Evolutionary conservation across 768 basidiomycete genomes (phyloP).

Genomic region (Termitomyces sp.): DNA sequence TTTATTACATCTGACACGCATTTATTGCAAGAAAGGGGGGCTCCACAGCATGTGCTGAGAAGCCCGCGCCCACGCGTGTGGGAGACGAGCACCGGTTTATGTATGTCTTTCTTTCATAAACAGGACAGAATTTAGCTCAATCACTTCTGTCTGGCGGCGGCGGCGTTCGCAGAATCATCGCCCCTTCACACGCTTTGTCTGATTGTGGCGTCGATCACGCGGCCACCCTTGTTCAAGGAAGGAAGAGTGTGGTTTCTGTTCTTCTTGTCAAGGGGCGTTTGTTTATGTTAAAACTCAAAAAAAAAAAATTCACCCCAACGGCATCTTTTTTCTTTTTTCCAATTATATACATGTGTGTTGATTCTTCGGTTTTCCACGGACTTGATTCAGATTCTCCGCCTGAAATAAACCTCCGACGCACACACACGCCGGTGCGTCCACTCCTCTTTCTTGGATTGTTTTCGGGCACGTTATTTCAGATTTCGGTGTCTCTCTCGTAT

Average conservation of each 20-base stretch:
- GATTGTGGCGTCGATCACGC: slow-evolving; percentile 8
- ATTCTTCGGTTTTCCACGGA: not conserved
- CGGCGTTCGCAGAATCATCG: not conserved
- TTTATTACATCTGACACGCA: too few relatives aligned
- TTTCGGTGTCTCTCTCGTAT: not conserved
- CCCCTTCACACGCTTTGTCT: slow-evolving; percentile 8
- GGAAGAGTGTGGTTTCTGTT: not conserved
- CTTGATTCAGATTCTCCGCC: not conserved
- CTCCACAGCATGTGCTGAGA: not conserved
- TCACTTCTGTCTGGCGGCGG: not conserved
- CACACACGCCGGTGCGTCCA: too few relatives aligned
- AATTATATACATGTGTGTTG: not conserved
- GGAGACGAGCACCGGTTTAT: not conserved
- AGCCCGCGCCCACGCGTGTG: not conserved
- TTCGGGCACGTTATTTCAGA: too few relatives aligned
- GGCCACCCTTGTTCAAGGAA: not conserved
- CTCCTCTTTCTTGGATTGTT: too few relatives aligned
- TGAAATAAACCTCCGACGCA: not conserved
- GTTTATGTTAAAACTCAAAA: not conserved
- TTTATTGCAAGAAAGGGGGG: not conserved
- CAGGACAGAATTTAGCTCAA: not conserved
- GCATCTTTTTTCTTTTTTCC: not conserved
- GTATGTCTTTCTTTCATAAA: not conserved
- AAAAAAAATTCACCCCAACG: too few relatives aligned
- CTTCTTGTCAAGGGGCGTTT: not conserved